phyloP scores from a whole-genome alignment of 1,284 basidiomycete species.

The Leucoagaricus sp. region DNA sequence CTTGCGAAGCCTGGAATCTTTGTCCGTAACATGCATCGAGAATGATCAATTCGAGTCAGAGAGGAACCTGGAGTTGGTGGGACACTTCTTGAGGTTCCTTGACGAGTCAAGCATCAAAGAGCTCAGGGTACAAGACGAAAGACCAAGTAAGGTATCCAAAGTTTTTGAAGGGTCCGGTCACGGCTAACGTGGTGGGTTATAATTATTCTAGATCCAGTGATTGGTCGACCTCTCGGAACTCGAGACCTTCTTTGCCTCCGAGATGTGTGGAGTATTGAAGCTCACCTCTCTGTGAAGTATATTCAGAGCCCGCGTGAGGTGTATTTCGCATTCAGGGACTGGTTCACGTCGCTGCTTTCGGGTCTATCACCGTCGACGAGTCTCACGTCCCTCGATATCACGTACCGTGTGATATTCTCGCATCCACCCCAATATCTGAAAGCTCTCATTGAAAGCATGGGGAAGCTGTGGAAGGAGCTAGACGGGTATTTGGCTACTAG shows the following conservation, averaged over 20 bases:
- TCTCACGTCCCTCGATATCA: slow-evolving; percentile 8
- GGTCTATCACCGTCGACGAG: not conserved
- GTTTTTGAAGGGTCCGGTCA: not conserved
- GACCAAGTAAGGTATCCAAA: slow-evolving; percentile 1
- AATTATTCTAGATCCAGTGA: not conserved
- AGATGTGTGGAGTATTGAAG: not conserved
- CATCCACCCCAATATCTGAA: not conserved
- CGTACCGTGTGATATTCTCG: slow-evolving; percentile 6
- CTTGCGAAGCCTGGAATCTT: not conserved
- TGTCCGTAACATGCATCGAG: slow-evolving; percentile 7
- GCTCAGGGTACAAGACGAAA: slow-evolving; percentile 12
- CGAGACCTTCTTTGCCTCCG: not conserved
- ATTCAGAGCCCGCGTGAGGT: not conserved
- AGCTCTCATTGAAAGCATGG: slow-evolving; percentile 3
- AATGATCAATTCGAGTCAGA: slow-evolving; percentile 5
- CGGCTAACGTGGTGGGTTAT: not conserved
- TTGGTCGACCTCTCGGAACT: not conserved
- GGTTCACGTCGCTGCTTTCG: slow-evolving; percentile 4
- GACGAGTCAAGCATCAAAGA: slow-evolving; percentile 6
- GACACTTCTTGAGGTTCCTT: slow-evolving; percentile 9
- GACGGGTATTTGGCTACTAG: slow-evolving; percentile 2
- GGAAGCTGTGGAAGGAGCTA: slow-evolving; percentile 2
- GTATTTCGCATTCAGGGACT: not conserved
- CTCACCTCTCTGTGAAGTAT: not conserved
- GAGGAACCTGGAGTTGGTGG: slow-evolving; percentile 6